Conservation (phyloP, 176 grass and related monocot genomes). For the Microstegium vimineum region DNA sequence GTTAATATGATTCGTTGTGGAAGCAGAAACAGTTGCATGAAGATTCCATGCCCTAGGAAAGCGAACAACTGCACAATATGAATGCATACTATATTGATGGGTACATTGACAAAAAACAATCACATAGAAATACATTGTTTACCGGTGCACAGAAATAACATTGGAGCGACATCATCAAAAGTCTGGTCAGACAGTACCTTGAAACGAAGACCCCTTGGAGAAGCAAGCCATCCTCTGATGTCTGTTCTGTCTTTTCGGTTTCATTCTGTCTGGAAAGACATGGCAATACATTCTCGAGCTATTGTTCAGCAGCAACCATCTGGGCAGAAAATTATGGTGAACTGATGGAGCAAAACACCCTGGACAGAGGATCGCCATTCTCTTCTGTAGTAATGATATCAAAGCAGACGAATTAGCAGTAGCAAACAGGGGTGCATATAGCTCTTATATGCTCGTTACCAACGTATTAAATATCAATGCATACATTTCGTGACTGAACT, state of each 20-base stretch:
- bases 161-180: background rate
- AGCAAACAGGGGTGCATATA: background rate
- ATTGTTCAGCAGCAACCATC: slow-evolving; percentile 31
- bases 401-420: background rate
- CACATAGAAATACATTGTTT: background rate
- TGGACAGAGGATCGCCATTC: slow-evolving; percentile 40
- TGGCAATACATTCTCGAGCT: slow-evolving; percentile 17
- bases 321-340: slow-evolving; percentile 20
- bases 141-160: background rate
- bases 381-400: slow-evolving; percentile 12
- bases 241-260: slow-evolving; percentile 19
- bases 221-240: background rate
- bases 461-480: background rate
- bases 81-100: background rate
- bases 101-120: background rate
- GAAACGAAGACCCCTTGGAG: slow-evolving; percentile 44
- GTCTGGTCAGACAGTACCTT: slow-evolving; percentile 28
- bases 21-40: background rate
- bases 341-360: slow-evolving; percentile 13
- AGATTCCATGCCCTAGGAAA: background rate
- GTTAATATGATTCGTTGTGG: background rate
- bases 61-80: background rate
- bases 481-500: background rate
- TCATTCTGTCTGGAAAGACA: background rate
- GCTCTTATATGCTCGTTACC: background rate